These are phyloP conservation scores for Cryptosporidium felis DNA, from an alignment of 169 alveolate species.

Conservation along the genomic window DNA sequence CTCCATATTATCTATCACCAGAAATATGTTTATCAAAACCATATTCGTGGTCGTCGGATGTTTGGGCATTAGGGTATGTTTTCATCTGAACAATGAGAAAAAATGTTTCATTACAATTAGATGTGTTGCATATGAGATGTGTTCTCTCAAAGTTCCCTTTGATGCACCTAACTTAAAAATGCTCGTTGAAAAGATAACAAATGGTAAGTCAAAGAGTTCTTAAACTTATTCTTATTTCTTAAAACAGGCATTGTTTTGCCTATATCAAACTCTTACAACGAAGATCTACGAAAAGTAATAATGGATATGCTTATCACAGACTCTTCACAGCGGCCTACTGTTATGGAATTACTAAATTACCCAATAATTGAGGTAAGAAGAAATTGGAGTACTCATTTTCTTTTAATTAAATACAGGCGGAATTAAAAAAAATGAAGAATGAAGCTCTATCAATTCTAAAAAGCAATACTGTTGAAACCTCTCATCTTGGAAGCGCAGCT, in stretches of 20 bases:
- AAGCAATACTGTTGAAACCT: background rate
- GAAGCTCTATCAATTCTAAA: slow-evolving; percentile 39
- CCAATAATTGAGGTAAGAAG: slow-evolving; percentile 59
- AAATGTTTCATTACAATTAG: background rate
- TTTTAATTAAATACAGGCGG: slow-evolving; percentile 15
- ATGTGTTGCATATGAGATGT: slow-evolving; percentile 88
- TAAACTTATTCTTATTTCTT: background rate
- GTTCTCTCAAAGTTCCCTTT: slow-evolving; percentile 89
- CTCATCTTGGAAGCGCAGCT: slow-evolving; percentile 4
- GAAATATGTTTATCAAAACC: slow-evolving; percentile 89
- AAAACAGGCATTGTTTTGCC: slow-evolving; percentile 24
- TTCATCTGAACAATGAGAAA: no score
- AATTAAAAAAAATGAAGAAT: slow-evolving; percentile 15
- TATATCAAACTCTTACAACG: slow-evolving; percentile 21
- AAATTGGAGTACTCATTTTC: background rate
- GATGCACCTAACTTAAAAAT: slow-evolving; percentile 89
- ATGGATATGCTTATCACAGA: slow-evolving; percentile 60
- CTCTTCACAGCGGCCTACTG: slow-evolving; percentile 57
- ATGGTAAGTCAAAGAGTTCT: slow-evolving; percentile 26
- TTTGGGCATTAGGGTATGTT: slow-evolving; percentile 98
- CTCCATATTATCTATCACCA: slow-evolving; percentile 99
- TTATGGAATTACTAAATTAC: slow-evolving; percentile 41
- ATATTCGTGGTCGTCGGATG: slow-evolving; percentile 93
- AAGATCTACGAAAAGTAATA: slow-evolving; percentile 27
- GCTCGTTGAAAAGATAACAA: slow-evolving; percentile 82